Conservation (phyloP, 176 grass and related monocot genomes). For the Leersia perrieri region DNA sequence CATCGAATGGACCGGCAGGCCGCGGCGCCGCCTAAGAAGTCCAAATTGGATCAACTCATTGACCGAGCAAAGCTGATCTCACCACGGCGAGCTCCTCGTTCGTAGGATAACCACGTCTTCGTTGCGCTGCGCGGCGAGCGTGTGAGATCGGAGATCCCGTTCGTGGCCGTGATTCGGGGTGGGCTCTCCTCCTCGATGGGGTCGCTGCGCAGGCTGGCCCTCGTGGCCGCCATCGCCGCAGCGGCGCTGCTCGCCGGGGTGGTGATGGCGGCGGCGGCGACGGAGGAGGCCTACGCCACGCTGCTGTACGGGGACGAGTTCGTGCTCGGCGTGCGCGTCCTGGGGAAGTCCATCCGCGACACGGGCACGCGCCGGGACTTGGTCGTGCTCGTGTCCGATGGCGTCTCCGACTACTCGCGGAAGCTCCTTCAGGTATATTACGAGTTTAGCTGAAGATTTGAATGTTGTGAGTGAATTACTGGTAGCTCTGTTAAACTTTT, state of each 20-base stretch:
- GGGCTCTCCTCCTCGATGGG: conserved; percentile 30
- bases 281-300: conserved; percentile 89
- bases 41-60: conserved; percentile 22
- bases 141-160: conserved; percentile 1
- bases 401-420: conserved; percentile 73
- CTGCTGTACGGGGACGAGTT: conserved; percentile 94
- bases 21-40: neutral
- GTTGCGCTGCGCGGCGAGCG: neutral
- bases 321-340: conserved; percentile 85
- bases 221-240: conserved; percentile 30
- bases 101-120: neutral
- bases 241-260: conserved; percentile 23
- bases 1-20: neutral
- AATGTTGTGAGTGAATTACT: neutral
- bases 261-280: conserved; percentile 13
- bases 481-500: neutral
- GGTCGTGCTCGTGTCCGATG: conserved; percentile 94
- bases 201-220: conserved; percentile 12
- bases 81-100: neutral
- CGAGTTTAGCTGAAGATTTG: neutral
- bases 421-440: conserved; percentile 55
- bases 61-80: conserved; percentile 17
- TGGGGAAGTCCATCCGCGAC: conserved; percentile 85
- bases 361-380: conserved; percentile 65
- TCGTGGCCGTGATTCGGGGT: neutral